Conservation (phyloP, 345 rosid genomes). For the Nephelium lappaceum region DNA sequence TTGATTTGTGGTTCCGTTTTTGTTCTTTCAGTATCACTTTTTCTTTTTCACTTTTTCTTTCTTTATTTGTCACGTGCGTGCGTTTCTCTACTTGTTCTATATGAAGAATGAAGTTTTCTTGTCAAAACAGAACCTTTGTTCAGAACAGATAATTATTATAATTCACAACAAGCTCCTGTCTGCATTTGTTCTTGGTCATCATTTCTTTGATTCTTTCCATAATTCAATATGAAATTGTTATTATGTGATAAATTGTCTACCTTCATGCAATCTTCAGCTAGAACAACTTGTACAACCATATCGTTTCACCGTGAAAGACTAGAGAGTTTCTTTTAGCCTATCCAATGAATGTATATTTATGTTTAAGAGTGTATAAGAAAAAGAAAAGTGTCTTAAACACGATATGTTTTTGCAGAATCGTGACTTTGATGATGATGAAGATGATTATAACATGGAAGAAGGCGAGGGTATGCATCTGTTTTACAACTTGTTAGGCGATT, state of each 20-base stretch:
- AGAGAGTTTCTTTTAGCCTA: not conserved
- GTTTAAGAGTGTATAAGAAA: not conserved
- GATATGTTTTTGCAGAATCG: conserved; percentile 32
- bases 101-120: not conserved
- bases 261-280: not conserved
- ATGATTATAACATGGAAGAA: conserved; percentile 48
- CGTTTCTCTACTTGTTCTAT: not conserved
- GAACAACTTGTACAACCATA: not conserved
- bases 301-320: not conserved
- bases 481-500: too few species aligned
- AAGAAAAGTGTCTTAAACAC: not conserved
- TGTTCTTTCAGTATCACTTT: not conserved
- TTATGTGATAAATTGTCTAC: not conserved
- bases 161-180: not conserved
- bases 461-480: conserved; percentile 40
- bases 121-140: too few species aligned
- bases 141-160: too few species aligned
- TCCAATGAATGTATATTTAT: not conserved
- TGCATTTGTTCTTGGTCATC: not conserved
- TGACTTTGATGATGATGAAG: conserved; percentile 59
- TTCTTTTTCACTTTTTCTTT: not conserved
- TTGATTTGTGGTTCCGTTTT: not conserved
- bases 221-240: not conserved
- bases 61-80: too few species aligned
- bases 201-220: not conserved